phyloP scores from a whole-genome alignment of 768 basidiomycete species.

The Hygrophoropsis aurantiaca region DNA sequence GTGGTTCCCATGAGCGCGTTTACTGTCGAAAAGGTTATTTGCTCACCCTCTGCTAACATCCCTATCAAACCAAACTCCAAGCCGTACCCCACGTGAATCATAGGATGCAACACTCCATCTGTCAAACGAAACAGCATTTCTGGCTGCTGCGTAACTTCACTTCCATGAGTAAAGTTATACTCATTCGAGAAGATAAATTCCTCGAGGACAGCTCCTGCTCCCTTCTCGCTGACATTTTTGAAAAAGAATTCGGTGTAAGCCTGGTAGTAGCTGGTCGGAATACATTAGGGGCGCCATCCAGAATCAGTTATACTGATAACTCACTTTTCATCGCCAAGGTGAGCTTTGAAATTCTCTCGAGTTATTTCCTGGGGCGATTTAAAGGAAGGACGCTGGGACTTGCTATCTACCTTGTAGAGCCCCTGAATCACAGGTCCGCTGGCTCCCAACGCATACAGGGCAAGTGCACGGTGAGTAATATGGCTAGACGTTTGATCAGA shows the following conservation, averaged over 20 bases:
- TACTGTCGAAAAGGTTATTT: too few species aligned
- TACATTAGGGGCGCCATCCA: background rate
- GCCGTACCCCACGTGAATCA: conserved; percentile 65
- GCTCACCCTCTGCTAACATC: conserved; percentile 58
- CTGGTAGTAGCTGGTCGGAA: conserved; percentile 21
- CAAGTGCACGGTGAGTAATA: conserved; percentile 27
- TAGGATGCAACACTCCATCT: conserved; percentile 54
- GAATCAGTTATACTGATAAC: background rate
- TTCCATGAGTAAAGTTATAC: conserved; percentile 16
- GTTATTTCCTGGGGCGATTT: conserved; percentile 23
- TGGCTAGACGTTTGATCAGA: conserved; percentile 16
- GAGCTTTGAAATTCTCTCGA: conserved; percentile 20
- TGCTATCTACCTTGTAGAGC: conserved; percentile 22
- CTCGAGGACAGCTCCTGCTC: conserved; percentile 17
- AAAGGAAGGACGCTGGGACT: conserved; percentile 21
- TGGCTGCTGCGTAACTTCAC: conserved; percentile 33
- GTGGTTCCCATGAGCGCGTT: background rate
- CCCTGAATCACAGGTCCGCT: conserved; percentile 19
- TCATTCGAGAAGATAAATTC: conserved; percentile 30
- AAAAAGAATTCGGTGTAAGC: conserved; percentile 27
- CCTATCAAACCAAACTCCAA: conserved; percentile 64
- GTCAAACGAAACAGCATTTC: conserved; percentile 52
- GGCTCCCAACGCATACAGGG: conserved; percentile 26
- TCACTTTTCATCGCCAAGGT: conserved; percentile 27
- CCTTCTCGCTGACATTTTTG: conserved; percentile 13